phyloP scores from a whole-genome alignment of 1,284 basidiomycete species.

The Tremellales sp. region DNA sequence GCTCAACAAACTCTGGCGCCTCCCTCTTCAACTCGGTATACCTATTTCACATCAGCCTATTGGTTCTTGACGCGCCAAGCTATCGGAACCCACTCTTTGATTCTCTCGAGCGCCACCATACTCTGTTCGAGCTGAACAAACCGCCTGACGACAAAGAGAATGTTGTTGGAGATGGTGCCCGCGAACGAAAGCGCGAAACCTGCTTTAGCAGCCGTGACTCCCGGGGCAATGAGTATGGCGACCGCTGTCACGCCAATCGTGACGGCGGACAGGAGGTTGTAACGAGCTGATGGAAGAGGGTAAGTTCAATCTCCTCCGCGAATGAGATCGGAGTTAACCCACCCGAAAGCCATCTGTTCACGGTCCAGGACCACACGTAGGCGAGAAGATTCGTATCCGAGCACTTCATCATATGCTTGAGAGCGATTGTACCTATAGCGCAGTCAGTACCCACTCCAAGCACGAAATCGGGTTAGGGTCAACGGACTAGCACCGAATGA shows the following conservation, averaged over 20 bases:
- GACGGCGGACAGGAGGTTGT: conserved; percentile 71
- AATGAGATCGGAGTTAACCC: too few species aligned
- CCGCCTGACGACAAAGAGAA: conserved; percentile 58
- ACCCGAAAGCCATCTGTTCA: conserved; percentile 47
- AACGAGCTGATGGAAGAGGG: conserved; percentile 53
- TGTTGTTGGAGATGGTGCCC: conserved; percentile 65
- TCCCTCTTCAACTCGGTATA: conserved; percentile 77
- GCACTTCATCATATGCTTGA: conserved; percentile 78
- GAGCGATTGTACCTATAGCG: conserved; percentile 61
- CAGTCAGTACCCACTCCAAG: not conserved
- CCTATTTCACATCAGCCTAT: conserved; percentile 11
- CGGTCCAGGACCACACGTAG: conserved; percentile 78
- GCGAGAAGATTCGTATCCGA: conserved; percentile 76
- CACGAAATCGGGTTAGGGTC: not conserved
- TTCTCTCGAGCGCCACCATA: conserved; percentile 89
- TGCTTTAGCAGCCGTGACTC: conserved; percentile 70
- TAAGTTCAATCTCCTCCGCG: not conserved
- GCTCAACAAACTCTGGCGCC: conserved; percentile 75
- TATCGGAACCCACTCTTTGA: conserved; percentile 49
- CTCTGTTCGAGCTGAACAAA: conserved; percentile 85
- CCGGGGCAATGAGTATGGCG: conserved; percentile 64
- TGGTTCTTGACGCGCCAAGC: not conserved
- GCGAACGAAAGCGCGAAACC: conserved; percentile 81
- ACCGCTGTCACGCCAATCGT: conserved; percentile 69
- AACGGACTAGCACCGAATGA: conserved; percentile 62